Evolutionary conservation across 805 yeast species (phyloP), one percentile per base, ranked within the genome.

Genomic region (Lachancea fermentati): DNA sequence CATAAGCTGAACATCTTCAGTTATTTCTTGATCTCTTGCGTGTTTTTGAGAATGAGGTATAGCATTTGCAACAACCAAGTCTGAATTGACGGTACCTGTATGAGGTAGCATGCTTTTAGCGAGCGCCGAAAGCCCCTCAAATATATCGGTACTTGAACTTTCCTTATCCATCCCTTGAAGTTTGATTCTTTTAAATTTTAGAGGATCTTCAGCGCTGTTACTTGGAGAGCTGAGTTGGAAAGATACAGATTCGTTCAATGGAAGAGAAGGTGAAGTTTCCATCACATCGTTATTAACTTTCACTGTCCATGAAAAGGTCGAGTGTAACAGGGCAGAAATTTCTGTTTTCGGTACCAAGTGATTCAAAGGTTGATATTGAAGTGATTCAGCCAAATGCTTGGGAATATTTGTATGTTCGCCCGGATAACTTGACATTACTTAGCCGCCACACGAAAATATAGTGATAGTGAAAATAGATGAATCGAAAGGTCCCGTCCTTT

Each of bases 261-360:
- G 32, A 16, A 5, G 13, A 16, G 30, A 18, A 7, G 31, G 22
- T 16, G 31, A 12, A 8, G 8, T 12, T 11, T 18, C 14, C 11
- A 39, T 33, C 19, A 17, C 42, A 16, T 26, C 25, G 9, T 34
- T 25, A 3, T 19, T 14, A 6, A 5, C 8, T 3, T 14, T 30
- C 13, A 36, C 34, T 4, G 30, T 13, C 22, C 33, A 9, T 15
- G 13, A 17, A 15, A 39, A 24, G 9, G 34, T 28, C 22, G 42
- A 39, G 11, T 30, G 37, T 9, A 54, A 32, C 17, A 54, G 31
- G 9, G 46, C 18, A 1, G 55, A 42, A 4, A 58, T 36, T 3
- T 46, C 52, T 17, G 44, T 51, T 34, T 61, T 61, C 3, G 66
- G 66, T 2, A 60, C 47, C 29, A 61, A 39, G 39, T 50, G 48